Evolutionary conservation across 192 early-diverging fungal genomes (phyloP), one percentile per base, ranked within the genome.

Genomic region (Backusella parvicylindrica): DNA sequence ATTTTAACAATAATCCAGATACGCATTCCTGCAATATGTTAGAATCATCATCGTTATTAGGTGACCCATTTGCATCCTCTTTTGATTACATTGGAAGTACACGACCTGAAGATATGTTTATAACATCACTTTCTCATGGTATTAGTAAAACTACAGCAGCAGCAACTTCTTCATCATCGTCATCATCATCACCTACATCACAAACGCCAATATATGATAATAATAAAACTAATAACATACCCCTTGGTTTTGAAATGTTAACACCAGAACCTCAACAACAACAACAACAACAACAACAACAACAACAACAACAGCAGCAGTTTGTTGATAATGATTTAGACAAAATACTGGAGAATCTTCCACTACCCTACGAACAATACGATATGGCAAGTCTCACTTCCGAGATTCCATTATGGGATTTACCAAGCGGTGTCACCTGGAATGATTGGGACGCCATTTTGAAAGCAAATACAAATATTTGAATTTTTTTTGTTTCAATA

Each of bases 61-160:
- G n/a, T 71, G 21, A 18, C 38, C 32, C 68, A 41, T 18, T 40
- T 8, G 26, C 26, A 16, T 37, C 28, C 28, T 21, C 23, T n/a
- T 35, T 31, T 18, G n/a, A 26, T 18, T 32, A 43, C 8, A 71
- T 30, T n/a, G 26, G 4, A 43, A 49, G 35, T 3, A 68, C 41
- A 9, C 30, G 30, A 15, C 73, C 73, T 12, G 73, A 75, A 36
- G 73, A 75, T 60, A 67, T 75, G 73, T 75, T 68, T 41, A 41
- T 75, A 6, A 68, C 73, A 11, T 68, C 73, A 18, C 15, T 75
- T 2, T 43, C 64, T 1, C 36, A 23, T 26, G 26, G 63, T n/a
- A 26, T 41, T 21, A 15, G 37, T 36, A 38, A 43, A 65, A 0
- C 26, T 26, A 0, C 26, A 43, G 23, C 28, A 64, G 26, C 72